Conservation (phyloP, 2,329 filamentous ascomycete genomes). For the Paecilomyces sp. region DNA sequence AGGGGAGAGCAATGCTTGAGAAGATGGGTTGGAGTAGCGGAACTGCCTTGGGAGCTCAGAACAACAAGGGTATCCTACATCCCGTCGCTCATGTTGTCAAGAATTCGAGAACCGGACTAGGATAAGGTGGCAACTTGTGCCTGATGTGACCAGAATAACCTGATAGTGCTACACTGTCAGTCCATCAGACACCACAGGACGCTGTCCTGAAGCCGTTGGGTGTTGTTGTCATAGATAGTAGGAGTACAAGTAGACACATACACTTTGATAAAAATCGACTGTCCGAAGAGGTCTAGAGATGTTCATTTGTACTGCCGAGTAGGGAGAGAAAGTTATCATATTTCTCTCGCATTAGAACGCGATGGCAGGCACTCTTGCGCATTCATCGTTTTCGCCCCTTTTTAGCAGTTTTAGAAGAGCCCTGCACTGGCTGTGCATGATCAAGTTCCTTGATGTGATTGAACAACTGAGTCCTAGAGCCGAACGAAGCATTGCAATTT, state of each 20-base stretch:
- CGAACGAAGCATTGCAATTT: constrained; percentile 70
- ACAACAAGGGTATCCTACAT: constrained; percentile 83
- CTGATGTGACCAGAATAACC: background rate
- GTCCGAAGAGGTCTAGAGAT: background rate
- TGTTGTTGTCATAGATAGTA: background rate
- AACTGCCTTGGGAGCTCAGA: constrained; percentile 69
- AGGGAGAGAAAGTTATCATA: background rate
- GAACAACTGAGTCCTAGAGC: constrained; percentile 66
- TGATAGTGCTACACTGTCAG: background rate
- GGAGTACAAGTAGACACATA: background rate
- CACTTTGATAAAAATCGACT: background rate
- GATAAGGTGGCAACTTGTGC: constrained; percentile 30
- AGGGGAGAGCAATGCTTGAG: constrained; percentile 78
- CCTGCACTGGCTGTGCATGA: constrained; percentile 52
- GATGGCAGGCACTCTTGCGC: background rate
- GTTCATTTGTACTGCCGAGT: background rate
- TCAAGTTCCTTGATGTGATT: constrained; percentile 59
- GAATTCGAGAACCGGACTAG: constrained; percentile 74
- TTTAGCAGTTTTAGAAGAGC: background rate
- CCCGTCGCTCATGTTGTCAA: constrained; percentile 86
- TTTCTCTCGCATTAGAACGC: background rate
- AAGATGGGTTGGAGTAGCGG: constrained; percentile 96
- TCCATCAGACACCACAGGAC: background rate
- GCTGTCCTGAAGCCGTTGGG: background rate
- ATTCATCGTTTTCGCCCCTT: background rate